phyloP scores from a whole-genome alignment of 345 rosid genomes.

The Populus simonii region DNA sequence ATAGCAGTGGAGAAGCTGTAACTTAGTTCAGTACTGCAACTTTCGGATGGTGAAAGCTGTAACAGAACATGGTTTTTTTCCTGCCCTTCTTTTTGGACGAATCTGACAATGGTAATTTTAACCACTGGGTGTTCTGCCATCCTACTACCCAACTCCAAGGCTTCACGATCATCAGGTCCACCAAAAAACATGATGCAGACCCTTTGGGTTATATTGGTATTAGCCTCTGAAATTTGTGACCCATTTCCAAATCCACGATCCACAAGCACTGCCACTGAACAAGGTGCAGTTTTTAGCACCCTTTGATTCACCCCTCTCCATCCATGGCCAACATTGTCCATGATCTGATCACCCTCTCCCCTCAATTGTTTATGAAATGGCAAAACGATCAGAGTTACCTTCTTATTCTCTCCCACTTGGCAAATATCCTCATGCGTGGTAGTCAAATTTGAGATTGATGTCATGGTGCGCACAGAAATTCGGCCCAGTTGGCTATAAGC shows the following conservation, averaged over 20 bases:
- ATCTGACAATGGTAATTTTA: constrained; percentile 17
- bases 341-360: constrained; percentile 12
- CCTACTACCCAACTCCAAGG: constrained; percentile 23
- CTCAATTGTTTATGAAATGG: constrained; percentile 34
- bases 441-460: constrained; percentile 31
- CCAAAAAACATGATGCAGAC: constrained; percentile 30
- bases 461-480: constrained; percentile 20
- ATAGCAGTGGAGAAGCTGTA: not conserved
- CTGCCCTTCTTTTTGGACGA: not conserved
- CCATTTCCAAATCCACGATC: constrained; percentile 29
- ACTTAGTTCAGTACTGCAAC: no score
- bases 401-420: constrained; percentile 31
- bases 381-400: constrained; percentile 38
- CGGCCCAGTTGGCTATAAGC: constrained; percentile 11
- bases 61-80: not conserved
- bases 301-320: constrained; percentile 36
- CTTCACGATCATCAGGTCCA: constrained; percentile 33
- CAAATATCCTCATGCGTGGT: constrained; percentile 46
- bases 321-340: constrained; percentile 13
- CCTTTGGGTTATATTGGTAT: not conserved
- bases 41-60: not conserved
- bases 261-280: constrained; percentile 40
- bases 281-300: constrained; percentile 32
- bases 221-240: not conserved
- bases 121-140: constrained; percentile 21